Conservation (phyloP, 2,329 filamentous ascomycete genomes). For the Alternaria longipes region DNA sequence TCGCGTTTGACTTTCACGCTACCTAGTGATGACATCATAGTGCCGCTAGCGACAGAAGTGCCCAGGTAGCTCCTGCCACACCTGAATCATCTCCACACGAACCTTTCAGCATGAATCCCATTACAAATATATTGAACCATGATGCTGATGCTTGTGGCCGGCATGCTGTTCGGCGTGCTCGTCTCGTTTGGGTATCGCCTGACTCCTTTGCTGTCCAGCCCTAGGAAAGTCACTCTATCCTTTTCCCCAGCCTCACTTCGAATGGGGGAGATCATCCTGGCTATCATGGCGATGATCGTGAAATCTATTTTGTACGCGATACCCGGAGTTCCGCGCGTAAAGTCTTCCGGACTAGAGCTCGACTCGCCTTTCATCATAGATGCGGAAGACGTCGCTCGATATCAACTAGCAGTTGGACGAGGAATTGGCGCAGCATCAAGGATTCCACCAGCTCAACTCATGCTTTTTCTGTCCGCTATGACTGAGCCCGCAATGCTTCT, state of each 20-base stretch:
- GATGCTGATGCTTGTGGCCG: neutral
- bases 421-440: neutral
- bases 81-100: neutral
- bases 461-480: constrained; percentile 14
- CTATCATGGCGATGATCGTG: constrained; percentile 8
- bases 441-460: constrained; percentile 3
- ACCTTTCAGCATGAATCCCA: neutral
- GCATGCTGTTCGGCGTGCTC: constrained; percentile 6
- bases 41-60: neutral
- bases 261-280: constrained; percentile 10
- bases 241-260: constrained; percentile 17
- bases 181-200: constrained; percentile 13
- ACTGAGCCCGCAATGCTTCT: constrained; percentile 18
- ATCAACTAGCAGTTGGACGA: constrained; percentile 3
- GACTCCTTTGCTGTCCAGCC: constrained; percentile 6
- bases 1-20: neutral
- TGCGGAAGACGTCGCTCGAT: constrained; percentile 10
- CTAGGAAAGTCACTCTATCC: constrained; percentile 1
- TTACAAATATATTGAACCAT: neutral
- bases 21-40: neutral
- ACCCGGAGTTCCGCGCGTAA: neutral
- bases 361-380: constrained; percentile 6
- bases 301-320: constrained; percentile 2
- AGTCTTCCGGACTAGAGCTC: neutral
- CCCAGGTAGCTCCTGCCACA: neutral